Evolutionary conservation across 345 rosid species (phyloP), one percentile per base, ranked within the genome.

Genomic region (Boechera stricta): DNA sequence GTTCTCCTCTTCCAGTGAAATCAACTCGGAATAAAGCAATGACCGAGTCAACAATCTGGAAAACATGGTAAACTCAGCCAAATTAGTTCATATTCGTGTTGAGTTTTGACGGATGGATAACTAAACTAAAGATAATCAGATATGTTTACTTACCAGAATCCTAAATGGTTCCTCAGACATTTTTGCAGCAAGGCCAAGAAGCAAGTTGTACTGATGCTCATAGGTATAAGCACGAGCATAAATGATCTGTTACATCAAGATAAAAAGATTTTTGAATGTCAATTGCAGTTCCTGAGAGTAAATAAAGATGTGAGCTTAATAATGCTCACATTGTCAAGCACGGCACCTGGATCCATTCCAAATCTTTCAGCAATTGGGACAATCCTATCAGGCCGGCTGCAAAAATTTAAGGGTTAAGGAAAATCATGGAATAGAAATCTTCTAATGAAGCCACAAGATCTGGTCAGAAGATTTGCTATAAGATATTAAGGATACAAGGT

Each of bases 341-440:
- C 99, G 31, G 99, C 97, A 77, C 89, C 90, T 58, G 93, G 88
- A 72, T 94, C 97, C 99, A 92, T 91, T 82, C 98, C 96, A 85
- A 95, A 95, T 84, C 99, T 90, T 85, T 95, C 98, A 65, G 98
- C 98, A 75, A 95, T 87, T 15, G 92, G 90, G 52, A 92, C 87
- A 74, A 95, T 87, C 36, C 94, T 67, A 82, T 92, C 97, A 66
- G 98, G 97, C 4, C 92, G 98, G 79, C 98, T 89, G 79, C 75
- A 84, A 61, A 61, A 64, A 74, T 68, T 21, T 24, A 42, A 0
- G 48, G 70, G 86, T 85, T 72, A 77, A 84, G 80, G 80, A 77
- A 69, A 79, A 68, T 67, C 44, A 67, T 44, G 64, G 39, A 12
- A 44, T 24, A 44, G 54, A n/a, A 42, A 42, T 11, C 48, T 24